phyloP scores from a whole-genome alignment of 257 asterid species.

The Jasminum sambac region DNA sequence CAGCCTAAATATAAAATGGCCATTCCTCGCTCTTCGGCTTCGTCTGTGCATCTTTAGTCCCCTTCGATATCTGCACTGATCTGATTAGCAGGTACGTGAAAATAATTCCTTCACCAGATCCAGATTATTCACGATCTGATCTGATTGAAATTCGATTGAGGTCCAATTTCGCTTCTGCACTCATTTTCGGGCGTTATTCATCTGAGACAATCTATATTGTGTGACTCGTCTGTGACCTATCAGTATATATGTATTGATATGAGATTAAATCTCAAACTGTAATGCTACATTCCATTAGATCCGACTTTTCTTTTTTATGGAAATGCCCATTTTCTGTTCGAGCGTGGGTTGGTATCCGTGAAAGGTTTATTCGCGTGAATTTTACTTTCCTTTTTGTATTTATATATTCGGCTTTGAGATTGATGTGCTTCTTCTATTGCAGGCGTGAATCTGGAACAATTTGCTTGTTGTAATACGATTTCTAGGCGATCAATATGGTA shows the following conservation, averaged over 20 bases:
- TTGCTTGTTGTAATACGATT: slow-evolving; percentile 24
- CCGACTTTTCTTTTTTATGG: slow-evolving; percentile 9
- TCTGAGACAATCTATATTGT: not conserved
- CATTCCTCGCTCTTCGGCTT: not conserved
- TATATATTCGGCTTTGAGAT: slow-evolving; percentile 8
- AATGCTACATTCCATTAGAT: slow-evolving; percentile 17
- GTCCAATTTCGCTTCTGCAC: not conserved
- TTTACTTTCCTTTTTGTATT: not conserved
- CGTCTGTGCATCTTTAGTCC: not conserved
- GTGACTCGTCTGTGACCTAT: slow-evolving; percentile 12
- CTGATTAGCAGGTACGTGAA: not conserved
- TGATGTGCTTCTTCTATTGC: slow-evolving; percentile 28
- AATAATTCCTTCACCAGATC: not conserved
- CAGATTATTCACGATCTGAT: slow-evolving; percentile 21
- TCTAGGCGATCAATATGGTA: slow-evolving; percentile 51
- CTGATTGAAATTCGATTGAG: slow-evolving; percentile 9
- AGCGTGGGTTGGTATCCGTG: not conserved
- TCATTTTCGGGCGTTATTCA: not conserved
- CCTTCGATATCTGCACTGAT: not conserved
- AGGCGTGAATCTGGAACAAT: slow-evolving; percentile 17
- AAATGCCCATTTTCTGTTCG: slow-evolving; percentile 1
- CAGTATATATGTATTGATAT: not conserved
- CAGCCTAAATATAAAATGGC: not conserved
- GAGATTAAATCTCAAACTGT: not conserved
- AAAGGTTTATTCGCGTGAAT: not conserved